Evolutionary conservation across 306 rosid genomes (phyloP).

Genomic region (Hippophae gyantsensis): DNA sequence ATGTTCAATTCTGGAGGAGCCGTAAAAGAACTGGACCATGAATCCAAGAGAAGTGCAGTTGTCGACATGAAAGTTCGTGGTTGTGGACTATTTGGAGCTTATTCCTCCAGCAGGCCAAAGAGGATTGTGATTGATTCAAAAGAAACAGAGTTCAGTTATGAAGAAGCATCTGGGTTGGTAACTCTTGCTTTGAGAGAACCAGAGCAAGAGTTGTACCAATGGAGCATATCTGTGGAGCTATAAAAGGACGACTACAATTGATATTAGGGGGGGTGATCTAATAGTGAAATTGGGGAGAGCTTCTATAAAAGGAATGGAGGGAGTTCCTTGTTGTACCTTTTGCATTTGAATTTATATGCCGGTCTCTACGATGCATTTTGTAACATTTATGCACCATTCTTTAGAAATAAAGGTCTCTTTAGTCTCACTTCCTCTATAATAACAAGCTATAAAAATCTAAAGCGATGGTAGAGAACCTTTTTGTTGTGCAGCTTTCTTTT

Average conservation of each 20-base stretch:
- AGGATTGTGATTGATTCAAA: constrained; percentile 5
- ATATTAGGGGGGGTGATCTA: too few species aligned
- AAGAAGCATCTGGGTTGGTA: constrained; percentile 47
- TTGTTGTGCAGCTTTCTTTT: too few species aligned
- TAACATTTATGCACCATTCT: too few species aligned
- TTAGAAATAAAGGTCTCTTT: too few species aligned
- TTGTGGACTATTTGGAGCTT: constrained; percentile 58
- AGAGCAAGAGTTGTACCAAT: constrained; percentile 49
- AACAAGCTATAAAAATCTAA: too few species aligned
- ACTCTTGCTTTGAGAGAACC: constrained; percentile 45
- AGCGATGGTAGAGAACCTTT: too few species aligned
- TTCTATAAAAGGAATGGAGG: too few species aligned
- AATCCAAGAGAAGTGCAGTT: constrained; percentile 19
- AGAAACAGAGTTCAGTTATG: constrained; percentile 36
- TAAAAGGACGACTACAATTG: background rate
- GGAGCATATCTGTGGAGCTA: constrained; percentile 39
- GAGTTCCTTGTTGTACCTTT: too few species aligned
- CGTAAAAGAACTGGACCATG: constrained; percentile 36
- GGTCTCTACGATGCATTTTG: too few species aligned
- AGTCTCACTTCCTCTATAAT: too few species aligned
- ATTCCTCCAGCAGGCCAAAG: constrained; percentile 54
- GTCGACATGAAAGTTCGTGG: constrained; percentile 45
- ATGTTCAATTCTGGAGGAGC: constrained; percentile 98
- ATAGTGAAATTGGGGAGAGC: too few species aligned
- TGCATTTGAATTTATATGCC: too few species aligned